These are phyloP conservation scores for Trichoderma sp. DNA, from an alignment of 2,329 filamentous ascomycete genomes.

Conservation along the genomic window DNA sequence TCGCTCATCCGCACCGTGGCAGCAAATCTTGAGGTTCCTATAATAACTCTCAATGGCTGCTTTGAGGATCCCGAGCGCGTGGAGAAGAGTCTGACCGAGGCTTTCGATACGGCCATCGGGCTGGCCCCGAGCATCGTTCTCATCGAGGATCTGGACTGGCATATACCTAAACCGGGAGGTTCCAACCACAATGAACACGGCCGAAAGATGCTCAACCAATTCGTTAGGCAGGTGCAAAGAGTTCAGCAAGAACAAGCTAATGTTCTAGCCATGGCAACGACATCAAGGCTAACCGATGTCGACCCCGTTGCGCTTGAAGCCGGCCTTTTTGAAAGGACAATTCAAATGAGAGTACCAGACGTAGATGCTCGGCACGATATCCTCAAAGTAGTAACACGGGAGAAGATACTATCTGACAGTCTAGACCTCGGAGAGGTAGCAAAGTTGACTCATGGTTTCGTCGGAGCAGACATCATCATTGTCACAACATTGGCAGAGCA, in stretches of 20 bases:
- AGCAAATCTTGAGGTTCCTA: conserved; percentile 67
- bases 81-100: conserved; percentile 39
- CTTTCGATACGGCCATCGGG: conserved; percentile 72
- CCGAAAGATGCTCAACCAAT: conserved; percentile 77
- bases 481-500: conserved; percentile 49
- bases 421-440: conserved; percentile 73
- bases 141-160: conserved; percentile 81
- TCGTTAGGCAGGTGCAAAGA: conserved; percentile 83
- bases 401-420: conserved; percentile 61
- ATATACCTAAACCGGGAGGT: conserved; percentile 76
- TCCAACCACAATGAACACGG: conserved; percentile 85
- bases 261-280: conserved; percentile 87
- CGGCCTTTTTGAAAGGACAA: conserved; percentile 76
- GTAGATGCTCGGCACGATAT: conserved; percentile 75
- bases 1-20: conserved; percentile 73
- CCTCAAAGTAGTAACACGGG: conserved; percentile 66
- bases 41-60: conserved; percentile 53
- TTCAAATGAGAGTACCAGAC: conserved; percentile 85
- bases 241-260: conserved; percentile 68
- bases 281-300: conserved; percentile 81
- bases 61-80: conserved; percentile 40
- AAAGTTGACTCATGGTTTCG: conserved; percentile 85
- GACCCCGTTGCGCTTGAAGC: conserved; percentile 73
- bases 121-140: conserved; percentile 87
- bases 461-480: conserved; percentile 80